A percentile compares a stretch with the other conserved stretches of the same genome.
Conservation (phyloP, 2,329 filamentous ascomycete genomes). For the Fusarium sp. region DNA sequence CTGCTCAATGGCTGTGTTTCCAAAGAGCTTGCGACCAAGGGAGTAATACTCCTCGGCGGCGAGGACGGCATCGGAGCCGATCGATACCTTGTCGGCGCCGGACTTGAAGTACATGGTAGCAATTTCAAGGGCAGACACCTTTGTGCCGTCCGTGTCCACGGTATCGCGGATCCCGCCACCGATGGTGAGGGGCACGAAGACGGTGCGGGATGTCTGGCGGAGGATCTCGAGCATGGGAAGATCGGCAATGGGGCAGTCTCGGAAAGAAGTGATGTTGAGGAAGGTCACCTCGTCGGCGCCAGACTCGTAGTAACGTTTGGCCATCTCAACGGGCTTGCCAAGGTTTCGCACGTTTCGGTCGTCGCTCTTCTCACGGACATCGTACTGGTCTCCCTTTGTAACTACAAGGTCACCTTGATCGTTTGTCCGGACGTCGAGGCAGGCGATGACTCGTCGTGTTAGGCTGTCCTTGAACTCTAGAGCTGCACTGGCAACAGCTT, state of each 20-base stretch:
- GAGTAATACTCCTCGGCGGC: slow-evolving; percentile 94
- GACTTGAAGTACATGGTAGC: slow-evolving; percentile 98
- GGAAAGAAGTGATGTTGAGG: slow-evolving; percentile 98
- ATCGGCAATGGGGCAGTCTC: slow-evolving; percentile 93
- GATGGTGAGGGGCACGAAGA: slow-evolving; percentile 96
- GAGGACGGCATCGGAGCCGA: slow-evolving; percentile 93
- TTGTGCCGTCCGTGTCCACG: slow-evolving; percentile 87
- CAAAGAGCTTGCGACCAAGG: slow-evolving; percentile 77
- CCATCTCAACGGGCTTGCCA: slow-evolving; percentile 97
- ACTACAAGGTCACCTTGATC: slow-evolving; percentile 96
- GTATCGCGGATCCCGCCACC: slow-evolving; percentile 97
- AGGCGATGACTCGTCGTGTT: slow-evolving; percentile 95
- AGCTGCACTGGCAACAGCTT: slow-evolving; percentile 26
- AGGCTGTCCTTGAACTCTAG: slow-evolving; percentile 73
- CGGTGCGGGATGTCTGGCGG: slow-evolving; percentile 86
- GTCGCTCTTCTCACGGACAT: slow-evolving; percentile 89
- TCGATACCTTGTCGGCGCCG: slow-evolving; percentile 97
- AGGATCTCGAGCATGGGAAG: slow-evolving; percentile 97
- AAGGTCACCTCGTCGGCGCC: slow-evolving; percentile 98
- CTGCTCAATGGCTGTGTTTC: slow-evolving; percentile 93
- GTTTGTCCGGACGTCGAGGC: slow-evolving; percentile 94
- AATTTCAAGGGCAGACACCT: slow-evolving; percentile 91
- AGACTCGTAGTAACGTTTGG: slow-evolving; percentile 93
- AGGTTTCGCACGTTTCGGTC: slow-evolving; percentile 85
- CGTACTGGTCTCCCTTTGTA: slow-evolving; percentile 98